Evolutionary conservation across 257 asterid genomes (phyloP).

Genomic region (Scutellaria minor): DNA sequence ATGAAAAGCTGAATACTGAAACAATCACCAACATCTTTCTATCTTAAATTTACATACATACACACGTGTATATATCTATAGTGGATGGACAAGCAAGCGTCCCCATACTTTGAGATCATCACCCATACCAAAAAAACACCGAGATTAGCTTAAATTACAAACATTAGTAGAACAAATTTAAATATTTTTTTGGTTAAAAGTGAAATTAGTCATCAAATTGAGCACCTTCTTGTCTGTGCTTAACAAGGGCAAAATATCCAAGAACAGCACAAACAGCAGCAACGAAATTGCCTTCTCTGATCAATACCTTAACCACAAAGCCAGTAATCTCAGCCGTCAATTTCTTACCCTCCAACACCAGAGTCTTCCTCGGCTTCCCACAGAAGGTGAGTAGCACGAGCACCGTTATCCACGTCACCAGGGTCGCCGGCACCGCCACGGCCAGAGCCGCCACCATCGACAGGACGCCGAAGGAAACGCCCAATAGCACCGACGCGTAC

Average conservation of each 20-base stretch:
- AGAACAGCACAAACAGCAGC: conserved; percentile 83
- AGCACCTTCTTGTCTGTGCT: conserved; percentile 31
- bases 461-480: conserved; percentile 72
- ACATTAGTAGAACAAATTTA: neutral
- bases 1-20: neutral
- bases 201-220: neutral
- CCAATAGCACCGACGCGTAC: conserved; percentile 70
- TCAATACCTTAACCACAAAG: conserved; percentile 65
- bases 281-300: conserved; percentile 86
- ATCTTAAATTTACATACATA: neutral
- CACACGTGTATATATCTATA: too few species aligned
- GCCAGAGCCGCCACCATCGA: conserved; percentile 88
- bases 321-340: conserved; percentile 82
- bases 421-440: conserved; percentile 87
- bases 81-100: too few species aligned
- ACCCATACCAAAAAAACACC: neutral
- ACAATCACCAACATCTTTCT: neutral
- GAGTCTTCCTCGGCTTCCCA: conserved; percentile 76
- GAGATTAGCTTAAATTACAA: conserved; percentile 27
- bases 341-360: conserved; percentile 80
- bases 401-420: conserved; percentile 87
- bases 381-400: conserved; percentile 73
- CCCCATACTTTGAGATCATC: too few species aligned
- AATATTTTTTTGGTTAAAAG: neutral
- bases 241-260: conserved; percentile 74